Evolutionary conservation across 352 stramenopile species (phyloP), one percentile per base, ranked within the genome.

Genomic region (Pythium brassicae): DNA sequence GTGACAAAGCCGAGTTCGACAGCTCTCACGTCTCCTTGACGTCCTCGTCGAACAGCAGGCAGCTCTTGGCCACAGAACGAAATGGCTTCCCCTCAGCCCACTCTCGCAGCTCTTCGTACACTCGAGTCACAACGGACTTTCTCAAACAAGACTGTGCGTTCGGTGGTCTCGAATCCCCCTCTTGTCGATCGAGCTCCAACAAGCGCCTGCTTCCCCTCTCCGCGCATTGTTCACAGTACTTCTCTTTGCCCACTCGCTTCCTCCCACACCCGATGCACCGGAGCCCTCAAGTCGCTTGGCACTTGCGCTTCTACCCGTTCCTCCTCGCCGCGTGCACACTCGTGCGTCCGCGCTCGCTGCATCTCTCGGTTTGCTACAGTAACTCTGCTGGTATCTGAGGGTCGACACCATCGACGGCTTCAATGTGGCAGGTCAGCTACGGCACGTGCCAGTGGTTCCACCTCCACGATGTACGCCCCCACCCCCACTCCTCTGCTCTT

Each of bases 391-490:
- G 17, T 20, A 50, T 17, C 14, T 35, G 19, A 34, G 2, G 40
- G 8, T n/a, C 47, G 14, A 26, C 27, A 27, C 29, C 27, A n/a
- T 0, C 37, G 22, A 35, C 55, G 64, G 25, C 23, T 46, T 17
- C 15, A 19, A 22, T 23, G 29, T n/a, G 15, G 25, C 34, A 86
- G 76, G 56, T 40, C 12, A 65, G 63, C 53, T 71, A 78, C 29
- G 53, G 56, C 46, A 63, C 75, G 40, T 82, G 72, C 53, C 71
- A 85, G 61, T 87, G 72, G 74, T 86, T 77, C 60, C 64, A 82
- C 46, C 48, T 62, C 26, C 76, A 57, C 4, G 75, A 87, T 15
- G 74, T 81, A 57, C 43, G 71, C 17, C 34, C 17, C 14, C 22
- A 15, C 19, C n/a, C 14, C 34, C 37, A 10, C 19, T 22, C 17